Percentiles rank a stretch among this genome's conserved stretches.
Conservation (phyloP, 441 rosid species). For the Gossypium trilobum region DNA sequence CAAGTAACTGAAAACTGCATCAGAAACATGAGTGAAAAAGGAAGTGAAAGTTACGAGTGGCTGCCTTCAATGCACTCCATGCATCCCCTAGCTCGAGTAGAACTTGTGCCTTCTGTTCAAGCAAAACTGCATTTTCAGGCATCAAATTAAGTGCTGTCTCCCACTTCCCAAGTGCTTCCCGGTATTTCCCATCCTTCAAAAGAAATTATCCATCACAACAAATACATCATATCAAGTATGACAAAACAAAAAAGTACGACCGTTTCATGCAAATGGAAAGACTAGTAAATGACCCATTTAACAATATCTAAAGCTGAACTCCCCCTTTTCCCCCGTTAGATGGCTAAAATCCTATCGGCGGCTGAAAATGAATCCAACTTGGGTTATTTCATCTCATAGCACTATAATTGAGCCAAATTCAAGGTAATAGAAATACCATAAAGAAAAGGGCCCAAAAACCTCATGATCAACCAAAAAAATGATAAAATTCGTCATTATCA, state of each 20-base stretch:
- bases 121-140: conserved; percentile 55
- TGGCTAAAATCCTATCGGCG: neutral
- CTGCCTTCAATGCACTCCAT: conserved; percentile 73
- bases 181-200: conserved; percentile 63
- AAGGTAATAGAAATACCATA: neutral
- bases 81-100: conserved; percentile 80
- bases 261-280: neutral
- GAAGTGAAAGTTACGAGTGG: conserved; percentile 37
- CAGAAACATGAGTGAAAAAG: neutral
- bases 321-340: neutral
- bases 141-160: conserved; percentile 66
- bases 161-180: conserved; percentile 84
- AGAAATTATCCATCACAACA: neutral
- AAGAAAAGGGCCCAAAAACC: neutral
- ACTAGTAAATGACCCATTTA: neutral
- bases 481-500: neutral
- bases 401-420: neutral
- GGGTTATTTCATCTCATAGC: neutral
- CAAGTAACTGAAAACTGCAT: neutral
- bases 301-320: neutral
- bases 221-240: neutral
- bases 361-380: neutral
- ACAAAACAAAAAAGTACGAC: neutral
- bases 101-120: conserved; percentile 85
- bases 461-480: neutral